Conservation (phyloP, 163 green algal species). For the Scenedesmus sp. region DNA sequence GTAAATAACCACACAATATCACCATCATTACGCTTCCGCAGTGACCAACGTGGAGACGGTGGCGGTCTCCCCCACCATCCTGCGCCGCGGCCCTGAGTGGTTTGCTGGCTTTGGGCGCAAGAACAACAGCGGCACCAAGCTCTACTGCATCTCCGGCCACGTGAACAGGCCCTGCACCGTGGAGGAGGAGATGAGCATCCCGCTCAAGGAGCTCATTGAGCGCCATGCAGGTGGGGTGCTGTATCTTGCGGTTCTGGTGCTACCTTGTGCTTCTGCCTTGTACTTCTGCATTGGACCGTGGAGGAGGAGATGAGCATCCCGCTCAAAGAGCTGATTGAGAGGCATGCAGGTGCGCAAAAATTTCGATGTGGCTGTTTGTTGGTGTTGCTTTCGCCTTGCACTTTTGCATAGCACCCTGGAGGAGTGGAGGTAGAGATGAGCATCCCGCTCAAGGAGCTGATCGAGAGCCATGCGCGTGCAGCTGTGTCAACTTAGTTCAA, state of each 20-base stretch:
- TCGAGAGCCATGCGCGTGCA: constrained; percentile 87
- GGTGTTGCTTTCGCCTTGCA: too few species aligned
- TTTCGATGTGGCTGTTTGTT: too few species aligned
- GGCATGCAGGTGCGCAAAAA: constrained; percentile 77
- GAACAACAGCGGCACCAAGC: constrained; percentile 99
- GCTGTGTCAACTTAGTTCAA: neutral
- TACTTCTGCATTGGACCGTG: constrained; percentile 97
- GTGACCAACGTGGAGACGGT: constrained; percentile 99
- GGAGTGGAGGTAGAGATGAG: constrained; percentile 92
- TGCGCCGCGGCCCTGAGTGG: constrained; percentile 97
- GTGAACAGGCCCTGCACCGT: constrained; percentile 97
- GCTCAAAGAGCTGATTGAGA: constrained; percentile 96
- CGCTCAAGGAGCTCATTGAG: constrained; percentile 97
- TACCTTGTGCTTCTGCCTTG: too few species aligned
- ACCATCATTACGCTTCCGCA: neutral
- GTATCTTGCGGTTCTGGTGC: too few species aligned
- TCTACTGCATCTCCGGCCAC: constrained; percentile 99
- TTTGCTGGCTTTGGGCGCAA: constrained; percentile 97
- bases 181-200: constrained; percentile 99
- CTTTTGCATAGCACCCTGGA: constrained; percentile 99
- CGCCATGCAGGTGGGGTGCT: constrained; percentile 76
- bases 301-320: constrained; percentile 99
- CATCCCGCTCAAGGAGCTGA: constrained; percentile 97
- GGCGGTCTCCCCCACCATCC: constrained; percentile 96
- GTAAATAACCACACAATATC: neutral